Evolutionary conservation across 805 yeast genomes (phyloP).

Genomic region (Komagataella kurtzmanii): DNA sequence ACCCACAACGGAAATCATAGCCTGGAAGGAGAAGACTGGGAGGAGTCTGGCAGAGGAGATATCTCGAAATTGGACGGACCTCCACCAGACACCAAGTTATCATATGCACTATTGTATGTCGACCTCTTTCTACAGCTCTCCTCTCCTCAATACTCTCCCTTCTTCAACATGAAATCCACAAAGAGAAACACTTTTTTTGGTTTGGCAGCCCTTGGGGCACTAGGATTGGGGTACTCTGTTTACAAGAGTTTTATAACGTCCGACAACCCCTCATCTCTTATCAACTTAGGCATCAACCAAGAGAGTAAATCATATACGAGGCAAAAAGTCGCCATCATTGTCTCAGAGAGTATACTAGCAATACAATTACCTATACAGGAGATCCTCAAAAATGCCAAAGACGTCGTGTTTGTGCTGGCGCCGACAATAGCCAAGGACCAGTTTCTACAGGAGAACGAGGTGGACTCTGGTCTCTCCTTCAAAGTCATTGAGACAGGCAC

Average conservation of each 20-base stretch:
- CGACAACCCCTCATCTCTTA: neutral
- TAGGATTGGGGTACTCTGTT: neutral
- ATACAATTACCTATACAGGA: constrained; percentile 3
- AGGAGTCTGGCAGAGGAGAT: neutral
- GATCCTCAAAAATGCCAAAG: constrained; percentile 8
- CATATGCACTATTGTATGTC: neutral
- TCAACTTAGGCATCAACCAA: neutral
- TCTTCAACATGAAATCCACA: neutral
- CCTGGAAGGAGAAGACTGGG: neutral
- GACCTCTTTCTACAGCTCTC: neutral
- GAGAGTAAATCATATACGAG: neutral
- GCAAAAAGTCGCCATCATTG: neutral
- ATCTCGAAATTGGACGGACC: neutral
- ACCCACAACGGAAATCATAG: neutral
- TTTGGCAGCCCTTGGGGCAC: neutral
- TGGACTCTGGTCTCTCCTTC: constrained; percentile 9
- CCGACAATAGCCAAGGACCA: constrained; percentile 10
- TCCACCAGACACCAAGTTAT: neutral
- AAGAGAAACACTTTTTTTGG: neutral
- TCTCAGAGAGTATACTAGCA: neutral
- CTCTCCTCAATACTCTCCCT: neutral
- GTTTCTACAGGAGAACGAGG: constrained; percentile 6
- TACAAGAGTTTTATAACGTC: neutral
- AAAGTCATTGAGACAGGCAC: constrained; percentile 33
- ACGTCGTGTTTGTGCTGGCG: constrained; percentile 14